Evolutionary conservation across 768 basidiomycete genomes (phyloP).

Genomic region (Suillus cothurnatus): DNA sequence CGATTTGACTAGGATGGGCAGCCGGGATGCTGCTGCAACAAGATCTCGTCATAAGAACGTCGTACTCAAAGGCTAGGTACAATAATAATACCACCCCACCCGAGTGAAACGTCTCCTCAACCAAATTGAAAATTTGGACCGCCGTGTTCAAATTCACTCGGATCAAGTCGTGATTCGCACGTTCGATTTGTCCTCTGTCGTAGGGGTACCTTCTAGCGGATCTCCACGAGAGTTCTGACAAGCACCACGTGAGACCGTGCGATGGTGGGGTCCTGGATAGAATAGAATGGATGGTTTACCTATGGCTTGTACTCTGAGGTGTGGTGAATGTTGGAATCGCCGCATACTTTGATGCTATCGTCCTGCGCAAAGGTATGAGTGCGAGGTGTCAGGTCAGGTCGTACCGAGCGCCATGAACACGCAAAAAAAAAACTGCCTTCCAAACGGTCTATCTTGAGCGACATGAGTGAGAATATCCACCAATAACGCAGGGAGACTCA

Average conservation of each 20-base stretch:
- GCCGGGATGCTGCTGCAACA: no score
- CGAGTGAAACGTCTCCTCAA: not conserved
- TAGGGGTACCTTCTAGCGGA: not conserved
- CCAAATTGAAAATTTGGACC: no score
- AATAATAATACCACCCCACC: not conserved
- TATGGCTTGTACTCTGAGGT: not conserved
- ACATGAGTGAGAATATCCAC: not conserved
- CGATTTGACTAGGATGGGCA: no score
- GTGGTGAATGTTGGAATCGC: not conserved
- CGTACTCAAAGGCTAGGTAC: not conserved
- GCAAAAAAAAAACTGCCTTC: slow-evolving; percentile 21
- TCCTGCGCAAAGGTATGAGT: not conserved
- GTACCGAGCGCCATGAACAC: slow-evolving; percentile 13
- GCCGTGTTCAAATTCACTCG: not conserved
- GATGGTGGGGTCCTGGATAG: no score
- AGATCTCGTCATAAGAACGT: no score
- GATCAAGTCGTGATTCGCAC: not conserved
- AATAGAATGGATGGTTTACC: not conserved
- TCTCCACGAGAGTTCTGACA: not conserved
- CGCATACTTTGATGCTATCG: not conserved
- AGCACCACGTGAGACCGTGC: not conserved
- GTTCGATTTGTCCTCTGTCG: not conserved
- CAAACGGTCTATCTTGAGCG: slow-evolving; percentile 29
- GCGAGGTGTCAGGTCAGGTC: not conserved
- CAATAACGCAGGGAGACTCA: slow-evolving; percentile 14